A percentile compares a stretch with the other conserved stretches of the same genome.
Evolutionary conservation across 352 stramenopile species (phyloP).

Genomic region (Phytophthora pistaciae): DNA sequence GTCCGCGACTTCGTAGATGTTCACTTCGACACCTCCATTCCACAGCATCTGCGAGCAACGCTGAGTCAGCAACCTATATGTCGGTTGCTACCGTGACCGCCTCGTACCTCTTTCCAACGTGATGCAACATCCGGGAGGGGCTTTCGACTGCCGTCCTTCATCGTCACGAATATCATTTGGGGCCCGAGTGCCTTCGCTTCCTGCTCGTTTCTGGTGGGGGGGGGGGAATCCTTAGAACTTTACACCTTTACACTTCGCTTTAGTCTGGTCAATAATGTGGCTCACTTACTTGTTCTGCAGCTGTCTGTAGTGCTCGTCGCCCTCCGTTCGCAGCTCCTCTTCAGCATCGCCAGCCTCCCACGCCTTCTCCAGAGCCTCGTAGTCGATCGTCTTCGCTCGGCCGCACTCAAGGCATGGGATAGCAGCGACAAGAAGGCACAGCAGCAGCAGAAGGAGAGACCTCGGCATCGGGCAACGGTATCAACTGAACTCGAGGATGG

Average conservation of each 20-base stretch:
- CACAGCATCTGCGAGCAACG: constrained; percentile 63
- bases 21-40: constrained; percentile 76
- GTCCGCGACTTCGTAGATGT: constrained; percentile 72
- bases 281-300: constrained; percentile 54
- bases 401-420: constrained; percentile 1
- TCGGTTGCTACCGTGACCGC: neutral
- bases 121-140: constrained; percentile 54
- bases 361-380: constrained; percentile 67
- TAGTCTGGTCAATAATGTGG: neutral
- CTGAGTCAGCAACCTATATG: neutral
- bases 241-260: neutral
- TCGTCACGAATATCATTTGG: constrained; percentile 85
- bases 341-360: constrained; percentile 65
- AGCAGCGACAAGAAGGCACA: constrained; percentile 9
- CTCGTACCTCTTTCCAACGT: constrained; percentile 76
- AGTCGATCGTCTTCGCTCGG: constrained; percentile 55
- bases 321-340: constrained; percentile 53
- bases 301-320: constrained; percentile 61
- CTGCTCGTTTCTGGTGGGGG: constrained; percentile 35
- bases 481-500: neutral
- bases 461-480: constrained; percentile 5
- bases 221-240: neutral
- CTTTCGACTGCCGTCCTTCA: constrained; percentile 37
- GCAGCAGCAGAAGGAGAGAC: constrained; percentile 4
- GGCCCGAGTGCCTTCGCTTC: constrained; percentile 66